Evolutionary conservation across 139 green algal species (phyloP).

Genomic region (Chlorella sp.): DNA sequence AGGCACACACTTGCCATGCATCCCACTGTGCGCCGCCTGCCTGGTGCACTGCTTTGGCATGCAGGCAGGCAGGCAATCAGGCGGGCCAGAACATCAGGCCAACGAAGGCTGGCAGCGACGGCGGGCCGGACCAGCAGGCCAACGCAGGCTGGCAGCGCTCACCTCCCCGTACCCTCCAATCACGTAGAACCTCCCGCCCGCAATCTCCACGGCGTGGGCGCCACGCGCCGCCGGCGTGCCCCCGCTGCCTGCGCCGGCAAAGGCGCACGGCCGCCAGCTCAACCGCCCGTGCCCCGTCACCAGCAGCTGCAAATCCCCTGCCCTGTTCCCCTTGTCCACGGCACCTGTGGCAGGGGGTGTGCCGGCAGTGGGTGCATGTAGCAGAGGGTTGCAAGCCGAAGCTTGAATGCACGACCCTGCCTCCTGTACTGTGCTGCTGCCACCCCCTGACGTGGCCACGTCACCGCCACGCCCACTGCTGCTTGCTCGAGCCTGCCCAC

Average conservation of each 20-base stretch:
- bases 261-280: background rate
- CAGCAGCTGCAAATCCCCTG: background rate
- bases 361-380: no score
- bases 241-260: background rate
- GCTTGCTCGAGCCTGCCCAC: no score
- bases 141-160: background rate
- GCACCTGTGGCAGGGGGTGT: no score
- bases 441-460: no score
- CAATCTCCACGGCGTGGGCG: background rate
- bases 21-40: no score
- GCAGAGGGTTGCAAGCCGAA: no score
- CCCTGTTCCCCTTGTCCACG: background rate
- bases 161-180: slow-evolving; percentile 25
- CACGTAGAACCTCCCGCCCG: slow-evolving; percentile 3
- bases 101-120: background rate
- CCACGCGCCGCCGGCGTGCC: background rate
- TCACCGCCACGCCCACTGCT: no score
- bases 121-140: background rate
- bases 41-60: background rate
- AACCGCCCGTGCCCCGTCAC: background rate
- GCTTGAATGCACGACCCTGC: no score
- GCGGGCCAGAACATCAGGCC: background rate
- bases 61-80: background rate
- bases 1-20: no score
- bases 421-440: no score